phyloP scores from a whole-genome alignment of 495 filamentous ascomycete genomes.

The Xylaria bambusicola region DNA sequence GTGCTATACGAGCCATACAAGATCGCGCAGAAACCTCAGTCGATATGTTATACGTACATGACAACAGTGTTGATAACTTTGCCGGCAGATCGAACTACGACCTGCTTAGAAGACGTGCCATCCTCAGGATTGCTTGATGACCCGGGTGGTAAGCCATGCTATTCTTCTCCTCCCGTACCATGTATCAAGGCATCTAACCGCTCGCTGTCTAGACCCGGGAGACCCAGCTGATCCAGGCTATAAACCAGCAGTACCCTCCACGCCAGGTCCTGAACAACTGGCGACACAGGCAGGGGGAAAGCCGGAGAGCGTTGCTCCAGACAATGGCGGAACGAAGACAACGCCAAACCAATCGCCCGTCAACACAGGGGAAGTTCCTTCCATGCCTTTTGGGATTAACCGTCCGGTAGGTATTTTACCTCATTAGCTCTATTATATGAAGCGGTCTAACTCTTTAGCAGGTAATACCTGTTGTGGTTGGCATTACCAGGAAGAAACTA shows the following conservation, averaged over 20 bases:
- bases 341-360: not conserved
- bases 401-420: not conserved
- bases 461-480: not conserved
- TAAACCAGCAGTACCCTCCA: not conserved
- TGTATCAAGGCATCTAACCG: not conserved
- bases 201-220: not conserved
- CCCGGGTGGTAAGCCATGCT: not conserved
- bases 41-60: constrained; percentile 16
- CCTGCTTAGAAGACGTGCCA: not conserved
- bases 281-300: not conserved
- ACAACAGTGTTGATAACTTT: constrained; percentile 17
- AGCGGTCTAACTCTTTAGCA: not conserved
- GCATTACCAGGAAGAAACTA: not conserved
- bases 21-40: not conserved
- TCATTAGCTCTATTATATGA: not conserved
- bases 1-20: not conserved
- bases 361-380: not conserved
- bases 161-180: not conserved
- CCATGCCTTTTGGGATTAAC: not conserved
- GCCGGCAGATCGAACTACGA: not conserved
- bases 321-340: too few species aligned
- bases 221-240: too few species aligned
- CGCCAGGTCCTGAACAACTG: not conserved
- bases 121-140: not conserved
- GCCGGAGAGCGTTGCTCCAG: too few species aligned